A percentile compares a stretch with the other conserved stretches of the same genome.
phyloP scores from a whole-genome alignment of 2,329 filamentous ascomycete species.

The Trichophyton schoenleinii region DNA sequence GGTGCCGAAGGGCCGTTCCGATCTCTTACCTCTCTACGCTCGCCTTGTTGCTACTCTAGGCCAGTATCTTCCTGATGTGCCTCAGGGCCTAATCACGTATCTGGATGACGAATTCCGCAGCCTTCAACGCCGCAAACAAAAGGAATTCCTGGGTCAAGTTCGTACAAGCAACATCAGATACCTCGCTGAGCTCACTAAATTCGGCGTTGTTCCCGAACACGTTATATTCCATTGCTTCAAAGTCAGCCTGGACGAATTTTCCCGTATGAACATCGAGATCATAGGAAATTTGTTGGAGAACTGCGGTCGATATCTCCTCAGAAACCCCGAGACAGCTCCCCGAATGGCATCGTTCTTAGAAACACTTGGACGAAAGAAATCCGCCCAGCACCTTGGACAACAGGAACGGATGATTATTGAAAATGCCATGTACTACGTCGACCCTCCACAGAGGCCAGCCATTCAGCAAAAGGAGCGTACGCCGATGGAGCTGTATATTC shows the following conservation, averaged over 20 bases:
- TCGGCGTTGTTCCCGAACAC: conserved; percentile 93
- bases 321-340: conserved; percentile 82
- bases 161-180: conserved; percentile 94
- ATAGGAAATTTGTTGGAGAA: conserved; percentile 94
- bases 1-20: conserved; percentile 83
- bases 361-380: conserved; percentile 89
- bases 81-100: conserved; percentile 79
- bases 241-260: conserved; percentile 94
- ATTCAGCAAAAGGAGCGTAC: conserved; percentile 96
- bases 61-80: conserved; percentile 88
- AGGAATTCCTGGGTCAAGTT: conserved; percentile 91
- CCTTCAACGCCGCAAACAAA: conserved; percentile 89
- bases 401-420: conserved; percentile 97
- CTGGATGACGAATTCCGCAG: conserved; percentile 95
- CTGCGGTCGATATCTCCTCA: conserved; percentile 83
- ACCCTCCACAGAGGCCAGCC: conserved; percentile 81
- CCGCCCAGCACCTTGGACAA: conserved; percentile 85
- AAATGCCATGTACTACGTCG: conserved; percentile 95
- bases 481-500: conserved; percentile 81
- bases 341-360: conserved; percentile 91
- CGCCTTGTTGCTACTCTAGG: conserved; percentile 84
- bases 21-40: conserved; percentile 83
- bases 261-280: conserved; percentile 97
- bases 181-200: conserved; percentile 91
- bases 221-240: conserved; percentile 98